Evolutionary conservation across 306 rosid genomes (phyloP).

Genomic region (Mimosa pudica): DNA sequence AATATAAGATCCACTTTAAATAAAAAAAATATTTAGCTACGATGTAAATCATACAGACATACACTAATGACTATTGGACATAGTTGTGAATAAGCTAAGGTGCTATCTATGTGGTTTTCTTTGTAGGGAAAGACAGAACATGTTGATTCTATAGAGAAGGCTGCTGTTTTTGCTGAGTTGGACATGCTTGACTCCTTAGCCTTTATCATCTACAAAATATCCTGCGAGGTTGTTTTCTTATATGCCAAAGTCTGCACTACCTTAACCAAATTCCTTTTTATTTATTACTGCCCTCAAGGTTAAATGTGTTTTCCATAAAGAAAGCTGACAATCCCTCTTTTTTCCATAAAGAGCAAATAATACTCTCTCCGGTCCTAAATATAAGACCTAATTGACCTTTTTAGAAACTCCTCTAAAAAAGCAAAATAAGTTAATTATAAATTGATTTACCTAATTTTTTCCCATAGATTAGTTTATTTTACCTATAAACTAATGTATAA

Average conservation of each 20-base stretch:
- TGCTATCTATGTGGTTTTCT: not conserved
- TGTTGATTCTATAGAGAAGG: constrained; percentile 31
- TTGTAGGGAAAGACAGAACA: constrained; percentile 41
- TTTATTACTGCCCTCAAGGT: not conserved
- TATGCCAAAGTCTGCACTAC: not conserved
- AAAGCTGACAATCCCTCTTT: not conserved
- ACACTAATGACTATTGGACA: too few species aligned
- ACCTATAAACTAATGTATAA: too few species aligned
- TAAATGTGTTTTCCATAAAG: not conserved
- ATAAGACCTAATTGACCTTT: too few species aligned
- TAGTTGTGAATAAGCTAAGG: not conserved
- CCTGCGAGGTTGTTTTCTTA: constrained; percentile 44
- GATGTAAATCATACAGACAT: too few species aligned
- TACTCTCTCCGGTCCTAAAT: too few species aligned
- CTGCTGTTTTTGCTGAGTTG: constrained; percentile 5
- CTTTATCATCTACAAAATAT: constrained; percentile 49
- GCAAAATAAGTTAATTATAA: too few species aligned
- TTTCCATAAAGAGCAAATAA: not conserved
- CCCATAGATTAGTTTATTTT: too few species aligned
- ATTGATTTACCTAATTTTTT: too few species aligned
- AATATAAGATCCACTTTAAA: too few species aligned
- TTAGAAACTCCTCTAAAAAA: too few species aligned
- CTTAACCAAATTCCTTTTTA: not conserved
- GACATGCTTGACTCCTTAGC: constrained; percentile 46
- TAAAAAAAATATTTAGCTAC: too few species aligned